A percentile compares a stretch with the other conserved stretches of the same genome.
Conservation (phyloP, 2,329 filamentous ascomycete genomes). For the Pseudogymnoascus sp. region DNA sequence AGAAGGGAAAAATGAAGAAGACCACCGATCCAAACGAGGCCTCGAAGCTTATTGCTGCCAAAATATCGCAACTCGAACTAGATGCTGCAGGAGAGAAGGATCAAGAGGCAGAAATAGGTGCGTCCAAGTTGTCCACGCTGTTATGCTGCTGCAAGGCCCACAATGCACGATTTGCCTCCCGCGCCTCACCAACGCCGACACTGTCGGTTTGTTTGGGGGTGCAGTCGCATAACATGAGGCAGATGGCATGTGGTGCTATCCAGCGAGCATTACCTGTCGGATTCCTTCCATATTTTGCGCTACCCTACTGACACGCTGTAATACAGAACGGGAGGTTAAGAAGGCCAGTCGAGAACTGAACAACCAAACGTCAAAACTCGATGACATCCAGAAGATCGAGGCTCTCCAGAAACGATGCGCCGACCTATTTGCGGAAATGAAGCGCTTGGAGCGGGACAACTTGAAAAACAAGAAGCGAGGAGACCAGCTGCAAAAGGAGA, state of each 20-base stretch:
- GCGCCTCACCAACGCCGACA: background rate
- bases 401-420: constrained; percentile 84
- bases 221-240: background rate
- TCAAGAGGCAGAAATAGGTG: constrained; percentile 92
- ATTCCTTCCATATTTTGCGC: background rate
- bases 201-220: background rate
- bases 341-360: constrained; percentile 88
- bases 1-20: constrained; percentile 83
- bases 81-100: constrained; percentile 92
- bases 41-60: constrained; percentile 81
- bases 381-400: constrained; percentile 85
- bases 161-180: background rate
- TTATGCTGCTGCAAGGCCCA: background rate
- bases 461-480: constrained; percentile 93
- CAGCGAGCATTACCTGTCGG: too few species aligned
- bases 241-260: background rate
- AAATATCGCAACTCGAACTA: constrained; percentile 91
- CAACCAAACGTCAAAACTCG: constrained; percentile 84
- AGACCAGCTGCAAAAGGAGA: constrained; percentile 92
- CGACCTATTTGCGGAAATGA: constrained; percentile 89
- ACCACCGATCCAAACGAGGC: constrained; percentile 78
- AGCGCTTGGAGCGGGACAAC: constrained; percentile 87
- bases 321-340: constrained; percentile 81
- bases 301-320: background rate
- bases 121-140: constrained; percentile 31